phyloP scores from a whole-genome alignment of 208 protist species.

The Eutreptiella sp. region DNA sequence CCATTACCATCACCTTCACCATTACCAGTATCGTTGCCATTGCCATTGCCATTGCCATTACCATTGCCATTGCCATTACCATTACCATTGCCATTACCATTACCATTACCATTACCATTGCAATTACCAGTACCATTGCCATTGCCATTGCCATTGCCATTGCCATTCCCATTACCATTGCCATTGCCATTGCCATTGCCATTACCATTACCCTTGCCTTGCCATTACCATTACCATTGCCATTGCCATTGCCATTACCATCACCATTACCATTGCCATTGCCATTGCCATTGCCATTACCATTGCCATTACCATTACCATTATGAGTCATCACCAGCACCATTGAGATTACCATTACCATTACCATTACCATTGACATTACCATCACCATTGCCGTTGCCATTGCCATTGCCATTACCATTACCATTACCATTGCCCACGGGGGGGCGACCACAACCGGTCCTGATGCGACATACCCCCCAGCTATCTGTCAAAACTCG shows the following conservation, averaged over 20 bases:
- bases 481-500: too few relatives aligned
- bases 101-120: slow-evolving; percentile 1
- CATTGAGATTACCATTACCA: background rate
- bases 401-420: slow-evolving; percentile 13
- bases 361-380: too few relatives aligned
- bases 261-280: slow-evolving; percentile 8
- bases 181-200: slow-evolving; percentile 19
- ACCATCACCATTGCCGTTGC: slow-evolving; percentile 11
- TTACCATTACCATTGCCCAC: slow-evolving; percentile 15
- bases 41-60: background rate
- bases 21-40: too few relatives aligned
- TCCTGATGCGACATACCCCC: too few relatives aligned
- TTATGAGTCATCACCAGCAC: slow-evolving; percentile 1
- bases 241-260: slow-evolving; percentile 4
- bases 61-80: background rate
- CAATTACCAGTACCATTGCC: background rate
- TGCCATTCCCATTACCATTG: slow-evolving; percentile 13
- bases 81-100: background rate
- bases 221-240: slow-evolving; percentile 2
- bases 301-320: slow-evolving; percentile 16
- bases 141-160: slow-evolving; percentile 16
- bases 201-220: slow-evolving; percentile 8
- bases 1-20: background rate
- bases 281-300: slow-evolving; percentile 15
- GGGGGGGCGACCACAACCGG: too few relatives aligned